Percentiles rank a stretch among this genome's conserved stretches.
These are phyloP conservation scores for Thermomucor indicae-seudaticae DNA, from an alignment of 371 early-diverging fungal species.

Conservation along the genomic window DNA sequence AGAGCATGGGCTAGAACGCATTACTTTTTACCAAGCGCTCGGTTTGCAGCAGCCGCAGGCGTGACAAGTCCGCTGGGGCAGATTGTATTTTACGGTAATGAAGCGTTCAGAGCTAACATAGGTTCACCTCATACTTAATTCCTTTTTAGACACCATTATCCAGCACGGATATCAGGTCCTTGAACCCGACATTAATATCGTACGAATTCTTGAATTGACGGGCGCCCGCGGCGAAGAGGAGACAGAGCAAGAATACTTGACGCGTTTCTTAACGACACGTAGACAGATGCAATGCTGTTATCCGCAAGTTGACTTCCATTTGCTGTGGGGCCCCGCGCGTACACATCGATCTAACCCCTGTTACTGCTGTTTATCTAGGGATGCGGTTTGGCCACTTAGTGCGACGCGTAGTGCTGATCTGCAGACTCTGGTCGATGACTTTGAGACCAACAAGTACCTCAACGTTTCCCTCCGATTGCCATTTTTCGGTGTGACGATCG, in stretches of 20 bases:
- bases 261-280: conserved; percentile 29
- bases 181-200: conserved; percentile 34
- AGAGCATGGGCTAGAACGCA: conserved; percentile 21
- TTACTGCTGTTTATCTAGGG: conserved; percentile 11
- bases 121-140: background rate
- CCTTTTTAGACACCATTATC: conserved; percentile 33
- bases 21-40: conserved; percentile 30
- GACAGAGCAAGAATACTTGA: conserved; percentile 23
- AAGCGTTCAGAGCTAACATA: background rate
- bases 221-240: conserved; percentile 18
- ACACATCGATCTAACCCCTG: background rate
- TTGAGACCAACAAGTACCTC: conserved; percentile 17
- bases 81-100: conserved; percentile 40
- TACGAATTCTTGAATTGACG: conserved; percentile 24
- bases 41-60: conserved; percentile 27
- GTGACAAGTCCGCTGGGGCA: conserved; percentile 25
- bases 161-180: conserved; percentile 41
- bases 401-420: conserved; percentile 27
- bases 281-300: conserved; percentile 35
- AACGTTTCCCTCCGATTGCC: background rate
- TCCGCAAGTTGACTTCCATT: conserved; percentile 31
- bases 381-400: conserved; percentile 36
- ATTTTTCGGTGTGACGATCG: background rate
- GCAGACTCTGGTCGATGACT: conserved; percentile 18
- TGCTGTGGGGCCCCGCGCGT: background rate